Evolutionary conservation across 2,329 filamentous ascomycete genomes (phyloP), one percentile per base, ranked within the genome.

Genomic region (Sarocladium strictum): DNA sequence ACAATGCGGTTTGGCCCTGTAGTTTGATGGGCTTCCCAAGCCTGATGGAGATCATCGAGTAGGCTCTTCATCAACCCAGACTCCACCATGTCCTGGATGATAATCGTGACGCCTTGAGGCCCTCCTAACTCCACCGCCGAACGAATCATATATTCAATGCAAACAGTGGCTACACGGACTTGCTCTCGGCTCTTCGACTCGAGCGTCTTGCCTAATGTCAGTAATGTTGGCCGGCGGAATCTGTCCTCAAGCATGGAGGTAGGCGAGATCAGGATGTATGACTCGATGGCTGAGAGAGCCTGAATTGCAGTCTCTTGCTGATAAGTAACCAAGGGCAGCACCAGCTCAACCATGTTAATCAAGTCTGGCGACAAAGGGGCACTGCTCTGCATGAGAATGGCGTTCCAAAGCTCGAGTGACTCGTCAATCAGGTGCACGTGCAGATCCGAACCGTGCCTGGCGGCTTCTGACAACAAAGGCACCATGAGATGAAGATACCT

Each of bases 371-470:
- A 77, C 2, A 85, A 72, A 1, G 87, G 84, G 12, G 81, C 72
- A 7, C 79, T 76, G 56, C 84, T 85, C 62, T 90, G 83, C 58
- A 76, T 76, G 35, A 92, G 69, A 11, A 97, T 83, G 2, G 87
- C 83, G 32, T 81, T 79, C 93, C 93, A 97, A 2, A 99, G 80
- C 55, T 97, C 92, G 14, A 97, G 76, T 0, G 90, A 89, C 67
- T 99, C 94, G 58, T 97, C 94, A 12, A 96, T 83, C 11, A 99
- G 81, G 63, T 96, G 94, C 2, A 92, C 73, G 61, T 89, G 84
- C 40, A 88, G 77, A 37, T 88, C 82, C 1, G 90, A 94, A 11
- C 81, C 83, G 2, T 87, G 85, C 56, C 92, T 82, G 33, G 94
- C 84, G 1, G 91, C 90, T 63, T 88, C 87, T 45, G 84, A 78